phyloP scores from a whole-genome alignment of 805 yeast species.

The Cyberlindnera samutprakarnensis region DNA sequence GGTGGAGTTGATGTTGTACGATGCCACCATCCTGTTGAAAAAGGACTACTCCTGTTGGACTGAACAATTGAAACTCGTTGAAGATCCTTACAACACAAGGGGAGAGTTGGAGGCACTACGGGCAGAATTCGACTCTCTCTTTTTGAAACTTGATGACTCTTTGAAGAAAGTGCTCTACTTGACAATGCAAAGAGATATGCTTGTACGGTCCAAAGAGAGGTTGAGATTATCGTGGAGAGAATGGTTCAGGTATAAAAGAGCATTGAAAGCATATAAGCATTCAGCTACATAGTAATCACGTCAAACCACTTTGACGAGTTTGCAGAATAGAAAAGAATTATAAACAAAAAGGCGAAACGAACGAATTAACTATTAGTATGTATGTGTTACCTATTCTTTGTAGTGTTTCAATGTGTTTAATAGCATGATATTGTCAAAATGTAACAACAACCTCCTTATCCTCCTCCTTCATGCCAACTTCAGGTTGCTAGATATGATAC shows the following conservation, averaged over 20 bases:
- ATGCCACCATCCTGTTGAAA: neutral
- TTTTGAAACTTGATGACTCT: neutral
- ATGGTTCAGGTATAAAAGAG: constrained; percentile 1
- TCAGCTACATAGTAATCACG: no score
- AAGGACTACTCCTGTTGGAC: neutral
- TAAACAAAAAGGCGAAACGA: no score
- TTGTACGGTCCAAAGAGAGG: neutral
- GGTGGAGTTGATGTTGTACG: neutral
- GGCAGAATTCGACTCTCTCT: neutral
- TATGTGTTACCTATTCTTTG: neutral
- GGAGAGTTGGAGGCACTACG: neutral
- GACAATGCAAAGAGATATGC: neutral
- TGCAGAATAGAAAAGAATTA: no score
- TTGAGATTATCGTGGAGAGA: neutral
- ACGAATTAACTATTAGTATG: neutral
- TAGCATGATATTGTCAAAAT: neutral
- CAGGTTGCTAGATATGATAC: no score
- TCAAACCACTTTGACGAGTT: no score
- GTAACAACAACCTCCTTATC: neutral
- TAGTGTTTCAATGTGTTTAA: neutral
- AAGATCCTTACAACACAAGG: neutral
- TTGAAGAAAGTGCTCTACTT: neutral
- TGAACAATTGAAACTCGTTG: neutral
- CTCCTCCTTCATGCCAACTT: no score
- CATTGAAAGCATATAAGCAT: no score